phyloP scores from a whole-genome alignment of 768 basidiomycete genomes.

The Pisolithus microcarpus region DNA sequence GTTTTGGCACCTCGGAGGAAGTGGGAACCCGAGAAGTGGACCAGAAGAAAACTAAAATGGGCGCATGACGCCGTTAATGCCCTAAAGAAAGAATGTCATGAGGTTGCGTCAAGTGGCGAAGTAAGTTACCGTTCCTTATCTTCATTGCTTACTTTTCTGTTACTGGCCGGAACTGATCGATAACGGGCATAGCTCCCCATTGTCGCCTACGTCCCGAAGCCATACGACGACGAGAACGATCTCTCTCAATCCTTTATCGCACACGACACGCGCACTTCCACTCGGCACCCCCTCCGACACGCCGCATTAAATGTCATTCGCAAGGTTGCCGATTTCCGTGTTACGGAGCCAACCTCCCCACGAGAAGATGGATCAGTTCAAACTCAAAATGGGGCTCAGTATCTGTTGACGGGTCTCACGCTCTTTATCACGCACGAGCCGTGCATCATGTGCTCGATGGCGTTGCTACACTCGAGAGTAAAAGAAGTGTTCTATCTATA shows the following conservation, averaged over 20 bases:
- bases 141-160: neutral
- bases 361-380: slow-evolving; percentile 9
- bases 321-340: slow-evolving; percentile 51
- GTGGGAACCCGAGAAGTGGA: slow-evolving; percentile 62
- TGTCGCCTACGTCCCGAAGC: slow-evolving; percentile 59
- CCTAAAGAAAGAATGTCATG: slow-evolving; percentile 43
- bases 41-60: slow-evolving; percentile 62
- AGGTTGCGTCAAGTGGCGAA: slow-evolving; percentile 48
- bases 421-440: slow-evolving; percentile 95
- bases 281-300: slow-evolving; percentile 77
- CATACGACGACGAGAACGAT: slow-evolving; percentile 32
- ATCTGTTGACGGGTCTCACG: slow-evolving; percentile 78
- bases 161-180: neutral
- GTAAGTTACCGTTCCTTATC: slow-evolving; percentile 30
- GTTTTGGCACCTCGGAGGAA: slow-evolving; percentile 63
- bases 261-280: slow-evolving; percentile 63
- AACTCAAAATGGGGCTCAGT: slow-evolving; percentile 61
- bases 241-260: slow-evolving; percentile 40
- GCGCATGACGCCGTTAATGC: slow-evolving; percentile 58
- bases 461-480: slow-evolving; percentile 89
- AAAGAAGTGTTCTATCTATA: slow-evolving; percentile 73
- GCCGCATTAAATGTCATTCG: slow-evolving; percentile 73
- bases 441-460: slow-evolving; percentile 98
- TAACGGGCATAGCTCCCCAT: slow-evolving; percentile 54
- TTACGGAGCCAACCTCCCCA: slow-evolving; percentile 13